Base-by-base conservation (phyloP, 2,329 filamentous ascomycete genomes). In the Alternaria arborescens region DNA sequence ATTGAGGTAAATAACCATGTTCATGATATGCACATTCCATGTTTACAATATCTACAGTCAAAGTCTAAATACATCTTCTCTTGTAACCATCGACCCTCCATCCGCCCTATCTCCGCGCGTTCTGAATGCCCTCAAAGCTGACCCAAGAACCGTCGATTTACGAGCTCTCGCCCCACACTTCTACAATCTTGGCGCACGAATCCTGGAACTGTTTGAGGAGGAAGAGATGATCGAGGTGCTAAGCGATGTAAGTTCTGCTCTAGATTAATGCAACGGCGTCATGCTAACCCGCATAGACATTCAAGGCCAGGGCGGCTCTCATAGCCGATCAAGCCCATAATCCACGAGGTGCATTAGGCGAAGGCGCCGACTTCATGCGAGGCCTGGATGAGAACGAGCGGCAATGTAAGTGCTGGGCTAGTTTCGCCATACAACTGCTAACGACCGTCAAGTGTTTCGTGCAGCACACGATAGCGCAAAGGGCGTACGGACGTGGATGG, bases 371-470 rank as follows among this genome's bases (percentile, higher is more conserved):
- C 68, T 98, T 98, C 71, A 82, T 97, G 70, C 85, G 91, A 30
- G 93, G 94, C 0, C 79, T 99, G 57, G 95, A 98, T 73, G 94
- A 98, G 81, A 93, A 89, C 78, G 95, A 99, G 82, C 86, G 94
- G 69, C 86, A 85, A 61, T 72, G 87, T 88, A 74, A 74, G 83
- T 79, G 14, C 20, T 11, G 34, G 4, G 16, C 44, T 0, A 3
- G 8, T 43, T 34, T 11, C 5, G 22, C 18, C 10, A 30, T 22
- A 5, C 28, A 8, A n/a, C 32, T 46, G 57, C 61, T 68, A 32
- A 67, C 55, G 12, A 30, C 46, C 7, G 22, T 18, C 24, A 32
- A 84, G 82, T 84, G 10, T 84, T 84, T 54, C 78, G 80, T 46
- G 78, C 81, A 8, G 80, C 82, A 16, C 82, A 84, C 61, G 82